phyloP scores from a whole-genome alignment of 768 basidiomycete genomes.

The Calocybe indica region DNA sequence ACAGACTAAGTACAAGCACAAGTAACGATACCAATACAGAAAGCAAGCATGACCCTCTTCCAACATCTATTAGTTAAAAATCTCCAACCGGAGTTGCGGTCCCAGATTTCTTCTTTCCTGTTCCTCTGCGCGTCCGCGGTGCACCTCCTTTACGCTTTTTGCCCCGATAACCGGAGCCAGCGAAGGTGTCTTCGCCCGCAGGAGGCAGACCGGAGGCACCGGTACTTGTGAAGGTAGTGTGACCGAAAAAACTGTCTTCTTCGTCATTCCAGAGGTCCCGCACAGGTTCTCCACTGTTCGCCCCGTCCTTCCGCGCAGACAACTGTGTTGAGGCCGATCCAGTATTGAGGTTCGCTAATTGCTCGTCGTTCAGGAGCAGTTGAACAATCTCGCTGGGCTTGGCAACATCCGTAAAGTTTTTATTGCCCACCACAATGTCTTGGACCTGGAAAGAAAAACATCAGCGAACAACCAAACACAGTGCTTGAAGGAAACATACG shows the following conservation, averaged over 20 bases:
- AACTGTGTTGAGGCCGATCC: slow-evolving; percentile 33
- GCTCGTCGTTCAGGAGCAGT: slow-evolving; percentile 89
- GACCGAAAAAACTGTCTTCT: slow-evolving; percentile 82
- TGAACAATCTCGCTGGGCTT: slow-evolving; percentile 98
- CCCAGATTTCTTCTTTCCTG: slow-evolving; percentile 29
- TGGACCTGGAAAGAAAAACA: slow-evolving; percentile 60
- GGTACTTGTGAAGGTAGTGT: slow-evolving; percentile 27
- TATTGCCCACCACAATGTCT: slow-evolving; percentile 98
- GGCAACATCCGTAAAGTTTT: slow-evolving; percentile 87
- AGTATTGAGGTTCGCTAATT: slow-evolving; percentile 66
- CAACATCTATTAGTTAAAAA: slow-evolving; percentile 6
- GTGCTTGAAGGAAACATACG: slow-evolving; percentile 35
- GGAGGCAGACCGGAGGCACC: slow-evolving; percentile 30
- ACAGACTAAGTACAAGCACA: no score
- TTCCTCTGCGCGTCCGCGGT: slow-evolving; percentile 33
- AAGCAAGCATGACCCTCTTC: no score
- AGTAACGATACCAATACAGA: not conserved
- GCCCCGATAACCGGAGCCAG: slow-evolving; percentile 22
- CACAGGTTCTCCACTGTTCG: slow-evolving; percentile 27
- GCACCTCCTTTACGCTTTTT: slow-evolving; percentile 37
- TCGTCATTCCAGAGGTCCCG: slow-evolving; percentile 84
- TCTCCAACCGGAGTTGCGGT: slow-evolving; percentile 2
- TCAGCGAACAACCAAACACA: slow-evolving; percentile 4
- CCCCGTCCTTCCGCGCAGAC: slow-evolving; percentile 18
- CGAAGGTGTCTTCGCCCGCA: slow-evolving; percentile 1